A percentile compares a stretch with the other conserved stretches of the same genome.
Conservation (phyloP, 177 flowering plant species). For the Vitis hybrid region DNA sequence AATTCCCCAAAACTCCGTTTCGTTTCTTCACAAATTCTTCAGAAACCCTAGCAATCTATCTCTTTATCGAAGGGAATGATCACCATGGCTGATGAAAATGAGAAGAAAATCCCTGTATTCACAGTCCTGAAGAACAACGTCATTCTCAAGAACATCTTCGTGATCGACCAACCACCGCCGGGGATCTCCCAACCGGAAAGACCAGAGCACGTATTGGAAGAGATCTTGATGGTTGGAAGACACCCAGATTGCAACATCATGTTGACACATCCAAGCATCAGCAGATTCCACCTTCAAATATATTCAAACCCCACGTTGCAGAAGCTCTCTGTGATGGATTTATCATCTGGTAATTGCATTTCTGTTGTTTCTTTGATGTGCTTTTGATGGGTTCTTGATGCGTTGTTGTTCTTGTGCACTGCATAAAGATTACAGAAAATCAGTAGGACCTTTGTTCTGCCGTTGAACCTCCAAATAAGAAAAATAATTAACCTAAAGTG, state of each 20-base stretch:
- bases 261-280: conserved; percentile 90
- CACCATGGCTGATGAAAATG: conserved; percentile 18
- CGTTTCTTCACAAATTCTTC: background rate
- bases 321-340: conserved; percentile 59
- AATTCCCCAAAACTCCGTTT: background rate
- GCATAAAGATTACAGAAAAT: no score
- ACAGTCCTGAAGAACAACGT: conserved; percentile 74
- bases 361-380: background rate
- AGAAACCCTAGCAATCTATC: no score
- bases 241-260: conserved; percentile 88
- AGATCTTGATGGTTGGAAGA: conserved; percentile 65
- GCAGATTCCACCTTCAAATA: conserved; percentile 87
- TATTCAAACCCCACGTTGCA: conserved; percentile 44
- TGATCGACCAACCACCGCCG: conserved; percentile 48
- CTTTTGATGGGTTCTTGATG: no score
- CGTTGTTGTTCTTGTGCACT: background rate
- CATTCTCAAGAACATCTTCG: conserved; percentile 84
- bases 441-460: no score
- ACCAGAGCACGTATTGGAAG: conserved; percentile 30
- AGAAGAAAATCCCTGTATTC: conserved; percentile 68
- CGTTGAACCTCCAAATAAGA: no score
- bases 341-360: conserved; percentile 65
- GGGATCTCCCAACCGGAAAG: background rate
- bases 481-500: no score
- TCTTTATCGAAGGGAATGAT: no score